Evolutionary conservation across 2,329 filamentous ascomycete species (phyloP), one percentile per base, ranked within the genome.

Genomic region (Penicillium sp.): DNA sequence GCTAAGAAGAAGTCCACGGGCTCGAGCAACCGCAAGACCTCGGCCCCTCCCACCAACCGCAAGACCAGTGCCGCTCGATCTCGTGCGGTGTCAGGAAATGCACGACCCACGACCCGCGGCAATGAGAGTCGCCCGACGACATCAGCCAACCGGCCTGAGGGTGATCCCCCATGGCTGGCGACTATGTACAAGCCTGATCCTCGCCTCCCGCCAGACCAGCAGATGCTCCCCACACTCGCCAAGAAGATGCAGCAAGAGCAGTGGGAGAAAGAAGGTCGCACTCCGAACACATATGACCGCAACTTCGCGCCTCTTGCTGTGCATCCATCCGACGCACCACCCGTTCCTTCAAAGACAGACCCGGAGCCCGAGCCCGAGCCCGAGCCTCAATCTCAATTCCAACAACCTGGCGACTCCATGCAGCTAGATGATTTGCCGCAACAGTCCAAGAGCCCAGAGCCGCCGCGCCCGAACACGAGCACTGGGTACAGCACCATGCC

Each of bases 151-250:
- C 84, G 87, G 40, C 92, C 92, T 0, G 94, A 97, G 77, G 94
- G 94, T 18, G 93, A 97, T 50, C 92, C 94, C 9, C 94, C 94
- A 48, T 99, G 94, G 94, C 84, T 97, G 75, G 84, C 94, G 43
- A 90, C 89, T 21, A 91, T 96, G 75, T 99, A 97, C 74, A 96
- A 95, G 68, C 94, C 94, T 0, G 94, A 99, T 69, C 94, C 94
- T 29, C 88, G 92, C 56, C 79, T 99, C 32, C 94, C 94, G 5
- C 94, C 92, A 0, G 94, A 99, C 58, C 90, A 99, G 72, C 94
- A 99, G 70, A 86, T 99, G 49, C 84, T 99, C 10, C 94, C 94
- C 1, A 97, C 94, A 0, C 92, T 97, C 58, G 94, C 94, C 11
- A 91, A 88, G 66, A 84, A 90, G 52, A 82, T 97, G 72, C 90